Evolutionary conservation across 257 asterid species (phyloP).

Genomic region (Dorcoceras hygrometricum): DNA sequence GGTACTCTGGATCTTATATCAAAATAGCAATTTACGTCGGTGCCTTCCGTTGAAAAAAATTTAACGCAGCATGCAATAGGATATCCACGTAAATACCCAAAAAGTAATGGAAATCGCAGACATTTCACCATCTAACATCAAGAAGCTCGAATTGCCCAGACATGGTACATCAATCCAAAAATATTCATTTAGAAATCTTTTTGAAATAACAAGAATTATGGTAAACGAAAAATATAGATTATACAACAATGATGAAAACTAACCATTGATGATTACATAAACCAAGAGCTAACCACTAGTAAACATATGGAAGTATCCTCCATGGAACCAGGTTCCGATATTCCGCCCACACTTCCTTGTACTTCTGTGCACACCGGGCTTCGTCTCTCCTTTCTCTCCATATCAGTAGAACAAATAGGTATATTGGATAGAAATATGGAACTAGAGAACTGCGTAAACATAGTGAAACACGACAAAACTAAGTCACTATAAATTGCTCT

Average conservation of each 20-base stretch:
- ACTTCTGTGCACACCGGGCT: conserved; percentile 89
- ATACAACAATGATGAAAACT: not conserved
- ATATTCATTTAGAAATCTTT: too few species aligned
- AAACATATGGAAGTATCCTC: conserved; percentile 83
- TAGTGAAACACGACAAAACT: not conserved
- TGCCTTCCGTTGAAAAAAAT: too few species aligned
- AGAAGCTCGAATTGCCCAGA: not conserved
- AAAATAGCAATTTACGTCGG: too few species aligned
- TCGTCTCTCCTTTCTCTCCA: conserved; percentile 99
- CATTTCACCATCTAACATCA: not conserved
- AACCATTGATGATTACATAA: not conserved
- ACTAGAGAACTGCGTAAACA: conserved; percentile 67
- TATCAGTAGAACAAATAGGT: conserved; percentile 76
- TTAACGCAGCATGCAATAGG: too few species aligned
- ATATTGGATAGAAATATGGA: conserved; percentile 88
- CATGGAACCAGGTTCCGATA: conserved; percentile 80
- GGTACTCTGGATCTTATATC: too few species aligned
- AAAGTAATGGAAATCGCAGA: not conserved
- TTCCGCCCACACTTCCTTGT: conserved; percentile 85
- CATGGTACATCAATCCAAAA: too few species aligned
- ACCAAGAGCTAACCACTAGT: conserved; percentile 30
- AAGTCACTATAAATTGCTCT: not conserved
- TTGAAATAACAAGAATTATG: not conserved
- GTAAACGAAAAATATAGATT: too few species aligned
- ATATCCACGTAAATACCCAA: not conserved